Evolutionary conservation across 176 grass and related monocot genomes (phyloP).

Genomic region (Phoenix dactylifera): DNA sequence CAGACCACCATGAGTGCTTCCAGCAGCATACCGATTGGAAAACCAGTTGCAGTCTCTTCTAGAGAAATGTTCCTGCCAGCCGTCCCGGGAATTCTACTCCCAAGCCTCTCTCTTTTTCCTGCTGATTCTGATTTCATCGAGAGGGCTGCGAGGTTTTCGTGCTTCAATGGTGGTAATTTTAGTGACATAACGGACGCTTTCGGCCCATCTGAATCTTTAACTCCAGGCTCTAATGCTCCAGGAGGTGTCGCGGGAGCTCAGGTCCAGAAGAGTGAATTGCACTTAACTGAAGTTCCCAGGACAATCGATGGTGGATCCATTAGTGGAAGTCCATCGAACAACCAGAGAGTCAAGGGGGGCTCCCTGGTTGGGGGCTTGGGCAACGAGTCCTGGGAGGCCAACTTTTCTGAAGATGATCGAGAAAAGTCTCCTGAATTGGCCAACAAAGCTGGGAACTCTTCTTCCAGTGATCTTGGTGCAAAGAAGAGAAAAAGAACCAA

Average conservation of each 20-base stretch:
- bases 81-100: background rate
- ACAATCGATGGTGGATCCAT: background rate
- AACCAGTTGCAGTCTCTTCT: conserved; percentile 3
- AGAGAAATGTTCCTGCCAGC: conserved; percentile 5
- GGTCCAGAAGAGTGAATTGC: conserved; percentile 1
- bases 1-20: background rate
- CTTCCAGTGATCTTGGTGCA: conserved; percentile 7
- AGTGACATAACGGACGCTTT: background rate
- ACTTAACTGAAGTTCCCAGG: background rate
- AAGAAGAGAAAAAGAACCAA: conserved; percentile 16
- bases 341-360: background rate
- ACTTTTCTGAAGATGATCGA: background rate
- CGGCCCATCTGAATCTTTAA: background rate
- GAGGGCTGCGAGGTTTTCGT: conserved; percentile 17
- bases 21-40: background rate
- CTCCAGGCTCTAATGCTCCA: background rate
- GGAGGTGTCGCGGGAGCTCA: background rate
- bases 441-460: conserved; percentile 9
- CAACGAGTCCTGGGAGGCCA: background rate
- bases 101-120: conserved; percentile 2
- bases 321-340: background rate
- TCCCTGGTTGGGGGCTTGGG: background rate
- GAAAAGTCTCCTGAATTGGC: background rate
- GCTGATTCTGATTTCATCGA: conserved; percentile 12
- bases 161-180: conserved; percentile 6